phyloP scores from a whole-genome alignment of 1,139 yeast species.

The Lodderomyces beijingensis region DNA sequence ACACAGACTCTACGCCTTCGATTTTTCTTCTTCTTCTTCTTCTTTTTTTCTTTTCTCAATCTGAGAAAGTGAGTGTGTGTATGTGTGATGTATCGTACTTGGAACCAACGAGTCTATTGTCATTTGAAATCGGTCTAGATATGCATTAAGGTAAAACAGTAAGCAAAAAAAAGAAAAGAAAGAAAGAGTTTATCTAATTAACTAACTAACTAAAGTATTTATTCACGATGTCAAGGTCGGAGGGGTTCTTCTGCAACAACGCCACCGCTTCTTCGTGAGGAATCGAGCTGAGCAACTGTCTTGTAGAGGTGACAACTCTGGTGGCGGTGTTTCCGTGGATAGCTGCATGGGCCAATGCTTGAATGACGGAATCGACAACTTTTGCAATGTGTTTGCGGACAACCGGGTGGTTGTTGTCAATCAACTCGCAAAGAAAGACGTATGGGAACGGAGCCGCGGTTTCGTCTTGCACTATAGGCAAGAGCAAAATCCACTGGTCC shows the following conservation, averaged over 20 bases:
- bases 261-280: conserved; percentile 65
- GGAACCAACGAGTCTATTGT: no score
- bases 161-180: no score
- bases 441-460: conserved; percentile 91
- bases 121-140: no score
- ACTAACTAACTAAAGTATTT: conserved; percentile 25
- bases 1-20: no score
- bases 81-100: no score
- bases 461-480: conserved; percentile 81
- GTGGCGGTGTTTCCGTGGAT: conserved; percentile 70
- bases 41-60: no score
- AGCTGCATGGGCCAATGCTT: conserved; percentile 68
- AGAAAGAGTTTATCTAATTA: not conserved
- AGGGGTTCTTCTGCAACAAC: conserved; percentile 58
- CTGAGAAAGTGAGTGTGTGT: no score
- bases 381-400: conserved; percentile 56
- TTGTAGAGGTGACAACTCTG: conserved; percentile 57
- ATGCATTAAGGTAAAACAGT: no score
- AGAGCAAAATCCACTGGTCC: conserved; percentile 72
- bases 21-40: no score
- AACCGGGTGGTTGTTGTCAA: conserved; percentile 64
- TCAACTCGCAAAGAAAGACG: conserved; percentile 68
- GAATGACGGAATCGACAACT: conserved; percentile 69
- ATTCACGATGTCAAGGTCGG: conserved; percentile 59
- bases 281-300: conserved; percentile 41